Conservation (phyloP, 345 rosid genomes). For the Pistacia vera region DNA sequence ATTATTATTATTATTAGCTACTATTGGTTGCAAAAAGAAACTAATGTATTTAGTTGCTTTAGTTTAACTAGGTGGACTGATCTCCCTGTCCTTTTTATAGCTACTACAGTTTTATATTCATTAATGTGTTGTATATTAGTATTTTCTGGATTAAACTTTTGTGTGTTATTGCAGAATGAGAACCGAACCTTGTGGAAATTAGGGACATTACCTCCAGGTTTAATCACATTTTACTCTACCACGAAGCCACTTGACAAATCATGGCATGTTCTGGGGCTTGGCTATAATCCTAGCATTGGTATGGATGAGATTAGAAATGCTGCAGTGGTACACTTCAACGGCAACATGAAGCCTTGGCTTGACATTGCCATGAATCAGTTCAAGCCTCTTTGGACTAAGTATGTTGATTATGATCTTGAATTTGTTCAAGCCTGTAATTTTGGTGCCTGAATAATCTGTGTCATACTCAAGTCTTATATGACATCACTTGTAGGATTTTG, state of each 20-base stretch:
- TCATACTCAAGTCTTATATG: not conserved
- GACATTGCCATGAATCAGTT: constrained; percentile 98
- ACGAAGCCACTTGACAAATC: constrained; percentile 93
- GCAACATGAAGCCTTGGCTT: constrained; percentile 98
- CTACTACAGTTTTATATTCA: not conserved
- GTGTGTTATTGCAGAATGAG: constrained; percentile 70
- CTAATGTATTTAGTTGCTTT: not conserved
- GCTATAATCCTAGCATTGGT: constrained; percentile 93
- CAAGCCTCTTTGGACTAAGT: constrained; percentile 84
- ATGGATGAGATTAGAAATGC: constrained; percentile 91
- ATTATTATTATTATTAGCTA: too few relatives aligned
- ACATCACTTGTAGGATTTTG: not conserved
- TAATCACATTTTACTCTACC: constrained; percentile 92
- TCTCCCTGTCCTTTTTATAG: not conserved
- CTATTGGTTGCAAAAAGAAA: too few relatives aligned
- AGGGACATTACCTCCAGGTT: constrained; percentile 92
- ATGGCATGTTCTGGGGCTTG: constrained; percentile 97
- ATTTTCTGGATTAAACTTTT: not conserved
- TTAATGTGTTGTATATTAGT: not conserved
- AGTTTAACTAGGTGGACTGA: not conserved
- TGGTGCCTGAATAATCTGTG: constrained; percentile 45
- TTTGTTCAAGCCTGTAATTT: constrained; percentile 95
- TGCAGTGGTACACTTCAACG: constrained; percentile 94
- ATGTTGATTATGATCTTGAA: constrained; percentile 84
- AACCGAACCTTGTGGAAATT: constrained; percentile 91